Conservation (phyloP, 192 early-diverging fungal genomes). For the Backusella tarrabulga region DNA sequence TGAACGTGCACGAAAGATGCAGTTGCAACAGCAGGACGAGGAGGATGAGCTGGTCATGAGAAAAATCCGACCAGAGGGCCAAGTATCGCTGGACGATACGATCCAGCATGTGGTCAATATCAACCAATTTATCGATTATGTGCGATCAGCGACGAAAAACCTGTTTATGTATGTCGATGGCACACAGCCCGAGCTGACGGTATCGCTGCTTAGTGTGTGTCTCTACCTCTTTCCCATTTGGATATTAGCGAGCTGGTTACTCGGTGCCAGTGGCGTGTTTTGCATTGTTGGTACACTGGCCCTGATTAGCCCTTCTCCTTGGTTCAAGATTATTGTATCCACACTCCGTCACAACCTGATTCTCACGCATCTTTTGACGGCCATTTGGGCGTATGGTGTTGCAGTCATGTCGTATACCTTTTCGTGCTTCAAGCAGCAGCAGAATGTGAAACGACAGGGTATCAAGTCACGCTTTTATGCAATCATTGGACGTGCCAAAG, state of each 20-base stretch:
- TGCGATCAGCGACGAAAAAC: neutral
- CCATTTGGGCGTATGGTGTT: slow-evolving; percentile 23
- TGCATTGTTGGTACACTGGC: slow-evolving; percentile 13
- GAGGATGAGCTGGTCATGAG: slow-evolving; percentile 21
- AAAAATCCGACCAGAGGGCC: slow-evolving; percentile 23
- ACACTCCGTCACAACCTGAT: slow-evolving; percentile 4
- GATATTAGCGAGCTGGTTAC: slow-evolving; percentile 5
- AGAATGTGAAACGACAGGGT: neutral
- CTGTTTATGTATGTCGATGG: slow-evolving; percentile 19
- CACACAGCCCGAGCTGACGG: slow-evolving; percentile 15
- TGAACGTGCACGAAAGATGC: neutral
- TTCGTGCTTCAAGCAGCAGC: neutral
- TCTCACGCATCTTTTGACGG: slow-evolving; percentile 12
- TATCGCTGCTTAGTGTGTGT: slow-evolving; percentile 10
- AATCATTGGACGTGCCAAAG: slow-evolving; percentile 16
- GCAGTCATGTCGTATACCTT: slow-evolving; percentile 8
- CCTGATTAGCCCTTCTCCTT: slow-evolving; percentile 18
- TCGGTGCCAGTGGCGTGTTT: slow-evolving; percentile 7
- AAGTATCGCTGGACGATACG: slow-evolving; percentile 32
- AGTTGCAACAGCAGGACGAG: slow-evolving; percentile 20
- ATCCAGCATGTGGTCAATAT: slow-evolving; percentile 20
- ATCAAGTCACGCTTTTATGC: slow-evolving; percentile 10
- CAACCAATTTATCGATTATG: slow-evolving; percentile 12
- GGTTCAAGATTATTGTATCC: slow-evolving; percentile 11
- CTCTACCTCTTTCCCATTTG: slow-evolving; percentile 26